Evolutionary conservation across 257 asterid genomes (phyloP), one percentile per base, ranked within the genome.

Genomic region (Eustoma russellianum): DNA sequence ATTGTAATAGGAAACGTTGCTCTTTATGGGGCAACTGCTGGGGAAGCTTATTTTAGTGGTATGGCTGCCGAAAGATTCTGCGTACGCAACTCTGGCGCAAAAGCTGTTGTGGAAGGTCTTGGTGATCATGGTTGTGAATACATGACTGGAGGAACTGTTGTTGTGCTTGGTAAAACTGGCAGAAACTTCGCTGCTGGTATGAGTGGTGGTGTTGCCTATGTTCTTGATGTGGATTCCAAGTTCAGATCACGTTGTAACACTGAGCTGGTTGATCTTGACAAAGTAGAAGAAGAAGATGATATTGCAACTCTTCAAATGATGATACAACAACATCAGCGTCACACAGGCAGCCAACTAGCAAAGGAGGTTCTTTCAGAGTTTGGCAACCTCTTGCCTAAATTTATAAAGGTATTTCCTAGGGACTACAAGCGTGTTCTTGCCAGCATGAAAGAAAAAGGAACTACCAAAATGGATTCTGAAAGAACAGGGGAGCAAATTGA

Each of bases 71-170:
- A 92, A 65, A 74, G 99, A 73, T 92, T 92, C 61, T 93, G 97
- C 30, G 99, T 92, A 43, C 94, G 99, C 18, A 92, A 92, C 61
- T 92, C 99, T 3, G 99, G 99, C 30, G 95, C 95, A 28, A 83
- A 71, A 69, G 85, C 99, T 30, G 99, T 92, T 45, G 99, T 92
- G 58, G 99, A 92, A 83, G 99, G 99, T 24, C 94, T 88, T 68
- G 97, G 99, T 62, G 99, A 92, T 78, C 97, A 92, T 51, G 99
- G 99, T 41, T 92, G 99, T 28, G 99, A 88, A 74, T 92, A 92
- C 70, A 92, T 92, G 99, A 92, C 99, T 24, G 99, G 99, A 63
- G 99, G 99, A 48, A 83, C 71, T 40, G 85, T 92, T 56, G 97
- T 92, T 48, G 86, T 92, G 57, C 79, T 92, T 34, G 99, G 99